Evolutionary conservation across 2,329 filamentous ascomycete species (phyloP).

Genomic region (Penicillium brevicompactum): DNA sequence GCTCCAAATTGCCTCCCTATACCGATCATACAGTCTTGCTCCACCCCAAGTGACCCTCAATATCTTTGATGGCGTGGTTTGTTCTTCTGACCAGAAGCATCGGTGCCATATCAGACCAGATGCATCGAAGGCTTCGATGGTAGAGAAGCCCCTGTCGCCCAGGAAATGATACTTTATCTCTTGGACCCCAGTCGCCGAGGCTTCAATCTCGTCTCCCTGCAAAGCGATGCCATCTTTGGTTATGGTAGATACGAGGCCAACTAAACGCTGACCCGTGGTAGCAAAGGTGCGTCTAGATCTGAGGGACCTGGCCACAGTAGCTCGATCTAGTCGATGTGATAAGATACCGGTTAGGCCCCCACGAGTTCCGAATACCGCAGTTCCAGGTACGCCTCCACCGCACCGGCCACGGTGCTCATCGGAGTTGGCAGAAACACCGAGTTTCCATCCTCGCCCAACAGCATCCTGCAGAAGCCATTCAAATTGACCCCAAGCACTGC

Average conservation of each 20-base stretch:
- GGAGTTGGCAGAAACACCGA: slow-evolving; percentile 18
- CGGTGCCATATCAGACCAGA: slow-evolving; percentile 11
- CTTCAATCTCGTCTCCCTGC: slow-evolving; percentile 11
- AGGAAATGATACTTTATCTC: slow-evolving; percentile 13
- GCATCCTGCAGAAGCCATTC: slow-evolving; percentile 16
- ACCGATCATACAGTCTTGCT: slow-evolving; percentile 16
- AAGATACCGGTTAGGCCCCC: slow-evolving; percentile 14
- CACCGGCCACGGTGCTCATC: slow-evolving; percentile 17
- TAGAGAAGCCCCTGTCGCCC: slow-evolving; percentile 12
- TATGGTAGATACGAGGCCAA: slow-evolving; percentile 1
- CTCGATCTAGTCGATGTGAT: slow-evolving; percentile 1
- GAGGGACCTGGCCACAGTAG: slow-evolving; percentile 5
- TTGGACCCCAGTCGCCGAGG: neutral
- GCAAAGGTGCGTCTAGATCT: slow-evolving; percentile 9
- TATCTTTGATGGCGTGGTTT: neutral
- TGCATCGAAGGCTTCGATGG: slow-evolving; percentile 15
- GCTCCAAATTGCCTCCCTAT: slow-evolving; percentile 15
- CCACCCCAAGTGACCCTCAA: slow-evolving; percentile 15
- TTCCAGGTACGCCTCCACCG: slow-evolving; percentile 15
- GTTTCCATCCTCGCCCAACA: slow-evolving; percentile 11
- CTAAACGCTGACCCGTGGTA: slow-evolving; percentile 14
- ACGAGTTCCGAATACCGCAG: slow-evolving; percentile 15
- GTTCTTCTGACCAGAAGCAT: slow-evolving; percentile 10
- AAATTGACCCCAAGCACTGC: slow-evolving; percentile 16
- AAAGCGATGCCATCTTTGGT: neutral